Base-by-base conservation (phyloP, 768 basidiomycete genomes). In the Psilocybe cubensis region DNA sequence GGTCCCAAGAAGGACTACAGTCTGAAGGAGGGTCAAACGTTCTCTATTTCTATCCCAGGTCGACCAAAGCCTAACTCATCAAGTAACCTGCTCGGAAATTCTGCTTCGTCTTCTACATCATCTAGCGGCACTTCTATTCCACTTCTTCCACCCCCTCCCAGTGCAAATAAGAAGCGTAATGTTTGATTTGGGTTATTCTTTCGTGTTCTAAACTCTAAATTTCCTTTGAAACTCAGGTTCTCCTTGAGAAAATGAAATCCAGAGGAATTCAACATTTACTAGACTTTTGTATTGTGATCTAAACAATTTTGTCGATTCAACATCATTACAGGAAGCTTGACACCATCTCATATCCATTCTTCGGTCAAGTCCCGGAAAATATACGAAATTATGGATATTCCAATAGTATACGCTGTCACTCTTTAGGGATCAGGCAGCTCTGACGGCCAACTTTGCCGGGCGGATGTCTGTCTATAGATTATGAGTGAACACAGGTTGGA, bases 1-100 rank as follows among this genome's bases (percentile, higher is more conserved):
- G 92, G 89, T 9, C 92, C 93, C 1, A 94, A 94, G 79, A 92
- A 93, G 72, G 95, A 98, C 64, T 97, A 94, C 72, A 91, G 90
- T 35, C 74, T 98, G 63, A 97, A 96, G 71, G 93, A 94, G 63
- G 95, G 95, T 8, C 92, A 98, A 70, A 97, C 95, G 0, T 96
- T 98, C 71, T 88, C 89, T 4, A 96, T 98, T 62, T 77, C 84
- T 29, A 92, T 97, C 57, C 96, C 95, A 6, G 94, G 94, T n/a
- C 85, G 88, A 52, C 75, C 71, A 54, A 81, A 81, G 69, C 58
- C 72, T 5, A 73, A 71, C 29, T 61, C 69, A 18, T 44, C 54
- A 20, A 68, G 72, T 5, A 79, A 68, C 60, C 64, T 84, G 31
- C 63, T 84, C 18, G 76, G 72, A 20, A 64, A 66, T 23, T 69